Evolutionary conservation across 257 asterid species (phyloP).

Genomic region (Solanum dulcamara): DNA sequence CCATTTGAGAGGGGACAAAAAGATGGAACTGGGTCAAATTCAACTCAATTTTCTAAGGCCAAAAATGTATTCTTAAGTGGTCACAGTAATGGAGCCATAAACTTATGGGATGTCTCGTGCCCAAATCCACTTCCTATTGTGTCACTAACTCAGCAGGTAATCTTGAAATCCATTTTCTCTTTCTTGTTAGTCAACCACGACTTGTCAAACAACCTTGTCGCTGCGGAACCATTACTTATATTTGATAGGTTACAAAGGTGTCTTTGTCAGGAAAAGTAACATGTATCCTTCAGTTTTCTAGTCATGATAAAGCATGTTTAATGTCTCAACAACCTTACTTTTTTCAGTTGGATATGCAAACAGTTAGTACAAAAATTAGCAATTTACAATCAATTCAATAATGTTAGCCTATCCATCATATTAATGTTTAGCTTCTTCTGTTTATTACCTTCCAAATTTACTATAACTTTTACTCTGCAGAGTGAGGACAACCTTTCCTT

Average conservation of each 20-base stretch:
- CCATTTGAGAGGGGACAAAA: slow-evolving; percentile 46
- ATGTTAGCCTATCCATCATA: background rate
- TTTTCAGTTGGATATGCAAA: background rate
- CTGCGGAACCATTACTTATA: background rate
- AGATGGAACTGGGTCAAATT: slow-evolving; percentile 50
- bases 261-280: background rate
- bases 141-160: slow-evolving; percentile 74
- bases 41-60: slow-evolving; percentile 49
- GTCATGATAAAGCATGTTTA: background rate
- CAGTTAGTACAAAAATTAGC: background rate
- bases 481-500: slow-evolving; percentile 54
- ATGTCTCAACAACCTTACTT: background rate
- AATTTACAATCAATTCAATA: background rate
- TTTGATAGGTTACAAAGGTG: background rate
- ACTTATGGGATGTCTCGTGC: slow-evolving; percentile 86
- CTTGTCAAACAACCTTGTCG: background rate
- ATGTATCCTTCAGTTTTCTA: background rate
- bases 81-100: slow-evolving; percentile 65
- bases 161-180: background rate
- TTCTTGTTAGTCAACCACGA: background rate
- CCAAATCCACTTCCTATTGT: slow-evolving; percentile 63
- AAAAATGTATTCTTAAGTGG: slow-evolving; percentile 71
- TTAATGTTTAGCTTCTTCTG: background rate
- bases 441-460: background rate
- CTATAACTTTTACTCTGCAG: slow-evolving; percentile 34